Percentiles rank a stretch among this genome's conserved stretches.
phyloP scores from a whole-genome alignment of 495 filamentous ascomycete genomes.

The Ascodesmis nigricans region DNA sequence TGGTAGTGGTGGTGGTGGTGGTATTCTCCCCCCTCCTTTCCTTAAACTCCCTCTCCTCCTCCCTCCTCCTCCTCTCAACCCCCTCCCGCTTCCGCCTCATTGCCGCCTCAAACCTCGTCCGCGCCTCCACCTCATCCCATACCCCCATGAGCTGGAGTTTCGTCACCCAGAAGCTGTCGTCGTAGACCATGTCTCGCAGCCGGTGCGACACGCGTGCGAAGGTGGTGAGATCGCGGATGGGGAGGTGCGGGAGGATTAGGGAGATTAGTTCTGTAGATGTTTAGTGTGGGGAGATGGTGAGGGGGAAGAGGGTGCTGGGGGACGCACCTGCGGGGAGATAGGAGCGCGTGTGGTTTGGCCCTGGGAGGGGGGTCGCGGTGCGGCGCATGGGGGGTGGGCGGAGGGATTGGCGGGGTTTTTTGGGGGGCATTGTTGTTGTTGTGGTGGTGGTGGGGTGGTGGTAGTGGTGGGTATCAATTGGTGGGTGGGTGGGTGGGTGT shows the following conservation, averaged over 20 bases:
- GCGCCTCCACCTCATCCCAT: slow-evolving; percentile 80
- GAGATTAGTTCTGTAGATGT: slow-evolving; percentile 56
- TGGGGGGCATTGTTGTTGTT: slow-evolving; percentile 6
- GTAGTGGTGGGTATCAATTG: background rate
- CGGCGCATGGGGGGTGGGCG: slow-evolving; percentile 3
- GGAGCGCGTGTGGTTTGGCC: slow-evolving; percentile 4
- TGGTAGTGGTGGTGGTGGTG: slow-evolving; percentile 3
- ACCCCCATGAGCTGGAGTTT: slow-evolving; percentile 63
- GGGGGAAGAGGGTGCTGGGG: slow-evolving; percentile 3
- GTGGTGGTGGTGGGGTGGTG: no score
- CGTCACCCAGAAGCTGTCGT: slow-evolving; percentile 87
- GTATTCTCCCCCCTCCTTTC: slow-evolving; percentile 2
- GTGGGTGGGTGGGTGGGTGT: background rate
- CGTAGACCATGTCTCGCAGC: slow-evolving; percentile 95
- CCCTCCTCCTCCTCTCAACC: slow-evolving; percentile 31
- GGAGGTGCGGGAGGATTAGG: slow-evolving; percentile 69
- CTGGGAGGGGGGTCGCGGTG: slow-evolving; percentile 3
- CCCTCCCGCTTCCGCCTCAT: slow-evolving; percentile 44
- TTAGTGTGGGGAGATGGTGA: slow-evolving; percentile 1
- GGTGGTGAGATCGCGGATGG: slow-evolving; percentile 57
- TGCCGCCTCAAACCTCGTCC: slow-evolving; percentile 51
- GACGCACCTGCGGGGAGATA: slow-evolving; percentile 14
- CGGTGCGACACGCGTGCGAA: slow-evolving; percentile 76
- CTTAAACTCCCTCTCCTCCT: slow-evolving; percentile 21
- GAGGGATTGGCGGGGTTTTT: background rate